These are phyloP conservation scores for Brassica rapa DNA, from an alignment of 345 rosid species.

Conservation along the genomic window DNA sequence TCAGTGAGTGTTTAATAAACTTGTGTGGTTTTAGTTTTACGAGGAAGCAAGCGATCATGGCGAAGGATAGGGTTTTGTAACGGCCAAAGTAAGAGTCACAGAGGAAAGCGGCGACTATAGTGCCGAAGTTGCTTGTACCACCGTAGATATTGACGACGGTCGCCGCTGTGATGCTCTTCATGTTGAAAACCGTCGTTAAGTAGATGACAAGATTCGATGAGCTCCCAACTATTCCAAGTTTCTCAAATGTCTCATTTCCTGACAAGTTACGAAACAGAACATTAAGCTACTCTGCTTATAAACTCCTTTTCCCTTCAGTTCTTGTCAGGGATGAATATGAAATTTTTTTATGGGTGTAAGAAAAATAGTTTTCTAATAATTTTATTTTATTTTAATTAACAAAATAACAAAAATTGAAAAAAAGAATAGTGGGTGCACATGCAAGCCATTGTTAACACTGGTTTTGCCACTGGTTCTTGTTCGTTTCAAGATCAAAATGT, in stretches of 20 bases:
- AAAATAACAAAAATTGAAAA: not conserved
- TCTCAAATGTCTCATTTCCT: constrained; percentile 49
- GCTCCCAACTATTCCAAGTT: constrained; percentile 65
- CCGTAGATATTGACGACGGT: constrained; percentile 53
- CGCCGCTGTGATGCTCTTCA: constrained; percentile 67
- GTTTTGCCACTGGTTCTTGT: not conserved
- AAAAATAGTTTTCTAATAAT: too few species aligned
- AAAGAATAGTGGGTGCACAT: not conserved
- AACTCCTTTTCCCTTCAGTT: not conserved
- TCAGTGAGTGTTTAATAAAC: not conserved
- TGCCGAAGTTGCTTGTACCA: constrained; percentile 65
- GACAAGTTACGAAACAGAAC: not conserved
- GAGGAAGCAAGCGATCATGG: constrained; percentile 61
- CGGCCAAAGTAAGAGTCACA: constrained; percentile 72
- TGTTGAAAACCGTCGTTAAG: constrained; percentile 59
- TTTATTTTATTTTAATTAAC: not conserved
- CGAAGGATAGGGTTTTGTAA: constrained; percentile 60
- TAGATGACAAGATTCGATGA: constrained; percentile 54
- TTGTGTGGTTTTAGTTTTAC: constrained; percentile 29
- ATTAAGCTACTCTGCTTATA: not conserved
- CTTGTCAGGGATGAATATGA: not conserved
- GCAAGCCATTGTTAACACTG: not conserved
- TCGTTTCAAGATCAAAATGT: not conserved
- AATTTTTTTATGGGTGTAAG: not conserved
- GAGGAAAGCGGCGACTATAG: constrained; percentile 67